Evolutionary conservation across 176 grass and related monocot species (phyloP), one percentile per base, ranked within the genome.

Genomic region (maize (Zea mays)): DNA sequence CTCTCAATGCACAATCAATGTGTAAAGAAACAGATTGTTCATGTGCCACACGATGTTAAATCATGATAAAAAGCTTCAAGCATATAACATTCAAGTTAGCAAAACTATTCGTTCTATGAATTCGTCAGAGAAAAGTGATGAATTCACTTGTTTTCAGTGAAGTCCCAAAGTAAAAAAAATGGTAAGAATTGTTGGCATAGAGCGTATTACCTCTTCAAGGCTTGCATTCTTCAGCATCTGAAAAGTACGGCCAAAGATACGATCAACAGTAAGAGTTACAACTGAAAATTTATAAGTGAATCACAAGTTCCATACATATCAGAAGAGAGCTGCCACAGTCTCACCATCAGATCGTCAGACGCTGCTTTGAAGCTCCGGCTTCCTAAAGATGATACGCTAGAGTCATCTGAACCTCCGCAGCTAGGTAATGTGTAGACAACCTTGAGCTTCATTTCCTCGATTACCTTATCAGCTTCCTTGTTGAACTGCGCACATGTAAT

Each of bases 361-460:
- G 47, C 71, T 14, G 36, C 69, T 74, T 43, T 88, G 71, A 88
- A 80, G 67, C 69, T 85, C 50, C 89, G 65, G 13, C 50, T 78
- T 67, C 40, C 85, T 54, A 80, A 81, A 69, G 92, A 92, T 75
- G 87, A 76, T 34, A 87, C 57, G 38, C 89, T 88, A 84, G 85
- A 98, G 47, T 87, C 77, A 11, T 91, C 91, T 19, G 77, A 90
- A 62, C 15, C 82, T 60, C 79, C 63, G 76, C 27, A 27, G 27
- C 62, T 82, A 4, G 77, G 71, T 69, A 80, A 45, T 73, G 81
- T 92, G 52, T 98, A 98, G 77, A 94, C 74, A 78, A 98, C 95
- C 63, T 58, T 92, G 59, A 98, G 92, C 81, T 98, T 98, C 87
- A 98, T 85, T 76, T 98, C 95, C 60, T 98, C 91, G 6, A 98